These are phyloP conservation scores for Zoysia japonica DNA, from an alignment of 176 grass and related monocot species.

Conservation along the genomic window DNA sequence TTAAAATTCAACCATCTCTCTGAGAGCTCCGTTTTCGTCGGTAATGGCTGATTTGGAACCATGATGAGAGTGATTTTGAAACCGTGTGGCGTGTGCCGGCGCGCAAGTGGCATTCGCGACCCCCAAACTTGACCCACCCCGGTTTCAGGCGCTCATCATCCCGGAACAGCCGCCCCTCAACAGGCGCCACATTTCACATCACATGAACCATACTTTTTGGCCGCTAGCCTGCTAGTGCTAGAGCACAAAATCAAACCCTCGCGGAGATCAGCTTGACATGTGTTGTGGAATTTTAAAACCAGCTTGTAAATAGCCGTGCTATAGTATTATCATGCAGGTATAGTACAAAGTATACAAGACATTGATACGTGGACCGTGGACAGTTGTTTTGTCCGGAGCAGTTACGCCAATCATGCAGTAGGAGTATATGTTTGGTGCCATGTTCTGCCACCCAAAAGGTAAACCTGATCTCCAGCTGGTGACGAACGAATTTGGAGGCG, in stretches of 20 bases:
- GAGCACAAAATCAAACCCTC: neutral
- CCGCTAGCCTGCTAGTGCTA: neutral
- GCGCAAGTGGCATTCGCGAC: neutral
- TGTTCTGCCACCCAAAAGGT: conserved; percentile 24
- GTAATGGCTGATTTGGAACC: neutral
- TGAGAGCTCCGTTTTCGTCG: too few species aligned
- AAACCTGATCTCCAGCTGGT: neutral
- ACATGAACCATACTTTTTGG: neutral
- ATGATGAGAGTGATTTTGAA: neutral
- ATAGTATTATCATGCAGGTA: too few species aligned
- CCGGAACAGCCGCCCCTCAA: conserved; percentile 11
- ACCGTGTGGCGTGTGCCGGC: neutral
- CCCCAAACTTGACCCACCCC: conserved; percentile 15
- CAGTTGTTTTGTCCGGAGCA: neutral
- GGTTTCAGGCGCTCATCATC: conserved; percentile 28
- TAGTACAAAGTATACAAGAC: neutral
- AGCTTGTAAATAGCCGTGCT: too few species aligned
- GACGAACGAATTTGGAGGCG: neutral
- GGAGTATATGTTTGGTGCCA: neutral
- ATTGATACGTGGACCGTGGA: conserved; percentile 19
- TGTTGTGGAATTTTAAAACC: too few species aligned
- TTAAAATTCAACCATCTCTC: too few species aligned
- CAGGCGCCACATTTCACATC: conserved; percentile 14
- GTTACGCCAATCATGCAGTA: conserved; percentile 7
- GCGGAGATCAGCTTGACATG: neutral